Percentiles rank a stretch among this genome's conserved stretches.
These are phyloP conservation scores for Hypocreales sp. DNA, from an alignment of 2,329 filamentous ascomycete species.

Conservation along the genomic window DNA sequence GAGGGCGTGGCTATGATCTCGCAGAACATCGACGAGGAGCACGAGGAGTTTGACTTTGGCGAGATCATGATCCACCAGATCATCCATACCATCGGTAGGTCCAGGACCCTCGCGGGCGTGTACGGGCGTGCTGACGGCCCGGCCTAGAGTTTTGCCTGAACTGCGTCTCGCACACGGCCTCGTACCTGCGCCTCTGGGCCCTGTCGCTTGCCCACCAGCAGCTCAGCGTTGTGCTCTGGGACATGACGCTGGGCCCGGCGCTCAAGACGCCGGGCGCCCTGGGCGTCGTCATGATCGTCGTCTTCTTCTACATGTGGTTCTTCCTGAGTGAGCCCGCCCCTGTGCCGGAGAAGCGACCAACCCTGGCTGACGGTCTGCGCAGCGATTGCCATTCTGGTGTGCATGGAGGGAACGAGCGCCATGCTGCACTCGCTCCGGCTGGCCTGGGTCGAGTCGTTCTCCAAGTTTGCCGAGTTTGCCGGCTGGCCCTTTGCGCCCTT, in stretches of 20 bases:
- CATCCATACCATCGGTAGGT: conserved; percentile 92
- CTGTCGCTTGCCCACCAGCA: conserved; percentile 95
- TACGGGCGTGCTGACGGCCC: too few relatives aligned
- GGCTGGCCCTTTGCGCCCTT: conserved; percentile 81
- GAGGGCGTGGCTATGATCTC: conserved; percentile 82
- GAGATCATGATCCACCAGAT: conserved; percentile 98
- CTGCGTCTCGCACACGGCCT: conserved; percentile 96
- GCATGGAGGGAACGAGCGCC: conserved; percentile 92
- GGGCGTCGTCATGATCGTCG: conserved; percentile 68
- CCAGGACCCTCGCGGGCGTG: background rate
- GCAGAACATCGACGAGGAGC: conserved; percentile 69
- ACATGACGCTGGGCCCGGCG: conserved; percentile 77
- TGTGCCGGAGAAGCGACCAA: background rate
- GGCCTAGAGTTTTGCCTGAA: conserved; percentile 86
- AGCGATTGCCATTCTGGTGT: conserved; percentile 53
- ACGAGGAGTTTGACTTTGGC: conserved; percentile 94
- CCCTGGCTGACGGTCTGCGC: conserved; percentile 9
- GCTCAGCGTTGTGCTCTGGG: conserved; percentile 89
- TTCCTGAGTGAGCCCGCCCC: conserved; percentile 41
- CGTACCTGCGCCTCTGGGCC: conserved; percentile 96
- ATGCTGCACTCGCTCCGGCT: conserved; percentile 88
- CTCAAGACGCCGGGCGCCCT: conserved; percentile 49
- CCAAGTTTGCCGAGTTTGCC: conserved; percentile 88
- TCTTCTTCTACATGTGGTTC: conserved; percentile 84
- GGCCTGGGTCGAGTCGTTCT: conserved; percentile 96